phyloP scores from a whole-genome alignment of 2,329 filamentous ascomycete species.

The Pseudogymnoascus sp. region DNA sequence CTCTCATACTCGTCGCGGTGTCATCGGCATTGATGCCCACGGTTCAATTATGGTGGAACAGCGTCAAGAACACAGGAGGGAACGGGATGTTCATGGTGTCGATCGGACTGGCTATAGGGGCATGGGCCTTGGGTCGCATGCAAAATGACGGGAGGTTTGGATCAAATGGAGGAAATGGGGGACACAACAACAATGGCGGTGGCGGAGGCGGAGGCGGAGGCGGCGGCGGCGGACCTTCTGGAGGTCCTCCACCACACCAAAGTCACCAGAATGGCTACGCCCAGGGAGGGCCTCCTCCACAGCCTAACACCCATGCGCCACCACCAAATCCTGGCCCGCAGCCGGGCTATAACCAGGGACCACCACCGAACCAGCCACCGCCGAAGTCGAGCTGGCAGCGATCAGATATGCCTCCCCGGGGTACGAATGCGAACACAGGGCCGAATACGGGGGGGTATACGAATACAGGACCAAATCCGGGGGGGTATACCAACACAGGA shows the following conservation, averaged over 20 bases:
- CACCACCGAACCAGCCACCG: conserved; percentile 15
- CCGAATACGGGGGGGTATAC: not conserved
- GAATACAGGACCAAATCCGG: not conserved
- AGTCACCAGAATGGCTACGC: conserved; percentile 18
- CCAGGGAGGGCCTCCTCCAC: conserved; percentile 21
- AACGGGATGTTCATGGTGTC: conserved; percentile 65
- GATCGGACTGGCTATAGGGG: conserved; percentile 63
- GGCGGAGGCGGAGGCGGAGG: conserved; percentile 14
- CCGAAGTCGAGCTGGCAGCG: conserved; percentile 4
- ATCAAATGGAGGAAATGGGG: conserved; percentile 16
- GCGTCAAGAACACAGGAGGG: conserved; percentile 62
- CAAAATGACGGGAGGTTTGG: conserved; percentile 37
- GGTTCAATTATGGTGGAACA: conserved; percentile 63
- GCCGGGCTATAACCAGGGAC: conserved; percentile 23
- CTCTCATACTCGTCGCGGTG: conserved; percentile 63
- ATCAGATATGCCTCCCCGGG: not conserved
- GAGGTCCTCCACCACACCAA: conserved; percentile 11
- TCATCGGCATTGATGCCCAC: conserved; percentile 66
- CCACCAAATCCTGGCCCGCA: conserved; percentile 28
- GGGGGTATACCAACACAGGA: conserved; percentile 14
- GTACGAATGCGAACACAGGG: not conserved
- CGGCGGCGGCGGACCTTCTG: conserved; percentile 10
- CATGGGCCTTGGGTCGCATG: conserved; percentile 66
- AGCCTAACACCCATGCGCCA: conserved; percentile 24
- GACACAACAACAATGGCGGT: conserved; percentile 23